phyloP scores from a whole-genome alignment of 345 rosid species.

The Dimocarpus longan region DNA sequence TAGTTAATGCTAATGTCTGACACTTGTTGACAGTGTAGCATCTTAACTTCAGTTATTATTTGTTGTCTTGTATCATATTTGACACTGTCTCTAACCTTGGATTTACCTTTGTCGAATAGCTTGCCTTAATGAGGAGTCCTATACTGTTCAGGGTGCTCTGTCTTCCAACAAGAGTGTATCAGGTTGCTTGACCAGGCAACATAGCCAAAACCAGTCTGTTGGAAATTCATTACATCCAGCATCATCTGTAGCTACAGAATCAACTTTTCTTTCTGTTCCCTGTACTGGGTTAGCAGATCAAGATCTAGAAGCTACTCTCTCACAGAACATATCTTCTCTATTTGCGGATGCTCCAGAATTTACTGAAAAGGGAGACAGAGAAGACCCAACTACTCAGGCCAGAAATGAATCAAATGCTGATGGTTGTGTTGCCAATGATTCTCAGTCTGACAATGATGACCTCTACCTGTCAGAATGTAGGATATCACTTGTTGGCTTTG shows the following conservation, averaged over 20 bases:
- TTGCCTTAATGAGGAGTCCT: conserved; percentile 85
- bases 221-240: conserved; percentile 38
- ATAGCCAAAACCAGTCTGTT: conserved; percentile 49
- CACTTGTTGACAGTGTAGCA: conserved; percentile 8
- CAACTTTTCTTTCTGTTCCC: conserved; percentile 39
- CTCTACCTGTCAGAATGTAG: conserved; percentile 88
- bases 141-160: conserved; percentile 65
- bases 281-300: conserved; percentile 52
- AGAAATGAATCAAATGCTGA: conserved; percentile 48
- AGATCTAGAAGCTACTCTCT: conserved; percentile 72
- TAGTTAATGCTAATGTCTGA: conserved; percentile 17
- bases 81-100: conserved; percentile 28
- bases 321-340: conserved; percentile 62
- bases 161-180: conserved; percentile 44
- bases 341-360: conserved; percentile 48
- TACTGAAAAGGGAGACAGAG: conserved; percentile 42
- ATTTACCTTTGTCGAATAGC: conserved; percentile 59
- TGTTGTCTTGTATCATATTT: background rate
- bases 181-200: conserved; percentile 41
- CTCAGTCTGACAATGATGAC: conserved; percentile 79
- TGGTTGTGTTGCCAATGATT: conserved; percentile 69
- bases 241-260: conserved; percentile 47
- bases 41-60: background rate
- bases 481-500: conserved; percentile 81
- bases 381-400: conserved; percentile 39